Base-by-base conservation (phyloP, 2,329 filamentous ascomycete genomes). In the Akanthomyces dipterigenus region DNA sequence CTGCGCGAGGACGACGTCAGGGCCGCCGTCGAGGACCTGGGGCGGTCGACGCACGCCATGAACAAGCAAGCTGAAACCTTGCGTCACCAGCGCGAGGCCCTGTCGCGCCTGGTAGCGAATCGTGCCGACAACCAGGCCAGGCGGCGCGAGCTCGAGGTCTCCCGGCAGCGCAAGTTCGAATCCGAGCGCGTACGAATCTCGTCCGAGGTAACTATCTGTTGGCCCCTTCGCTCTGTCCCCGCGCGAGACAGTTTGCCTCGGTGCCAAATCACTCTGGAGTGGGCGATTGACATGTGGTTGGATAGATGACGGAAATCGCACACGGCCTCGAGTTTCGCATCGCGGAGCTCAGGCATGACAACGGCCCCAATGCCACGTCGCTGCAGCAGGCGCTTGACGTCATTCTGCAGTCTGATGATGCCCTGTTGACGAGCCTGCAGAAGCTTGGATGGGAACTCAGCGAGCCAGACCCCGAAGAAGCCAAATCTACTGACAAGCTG, bases 371-470 rank as follows among this genome's bases (percentile, higher is more conserved):
- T 8, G 75, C 79, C 0, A 76, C 76, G 4, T 70, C 75, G 1
- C 70, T 87, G 18, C 79, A 78, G 51, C 75, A 79, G 60, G 78
- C 78, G 1, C 73, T 85, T 0, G 77, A 79, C 24, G 75, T 74
- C 18, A 71, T 82, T 12, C 73, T 89, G 9, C 76, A 78, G 9
- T 82, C 84, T 1, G 88, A 91, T 63, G 87, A 90, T 68, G 85
- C 83, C 63, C 76, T 90, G 2, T 74, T 90, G 1, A 77, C 81
- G 22, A 85, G 85, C 62, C 75, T 91, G 3, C 85, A 88, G 68
- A 88, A 88, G 65, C 78, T 90, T 2, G 81, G 86, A 0, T 80
- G 80, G 62, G 85, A 87, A 65, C 77, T 90, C 3, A 77, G 84
- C 11, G 76, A 77, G 5, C 77, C 80, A 51, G 75, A 80, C 26